Conservation (phyloP, 192 early-diverging fungal genomes). For the Umbelopsis isabellina region DNA sequence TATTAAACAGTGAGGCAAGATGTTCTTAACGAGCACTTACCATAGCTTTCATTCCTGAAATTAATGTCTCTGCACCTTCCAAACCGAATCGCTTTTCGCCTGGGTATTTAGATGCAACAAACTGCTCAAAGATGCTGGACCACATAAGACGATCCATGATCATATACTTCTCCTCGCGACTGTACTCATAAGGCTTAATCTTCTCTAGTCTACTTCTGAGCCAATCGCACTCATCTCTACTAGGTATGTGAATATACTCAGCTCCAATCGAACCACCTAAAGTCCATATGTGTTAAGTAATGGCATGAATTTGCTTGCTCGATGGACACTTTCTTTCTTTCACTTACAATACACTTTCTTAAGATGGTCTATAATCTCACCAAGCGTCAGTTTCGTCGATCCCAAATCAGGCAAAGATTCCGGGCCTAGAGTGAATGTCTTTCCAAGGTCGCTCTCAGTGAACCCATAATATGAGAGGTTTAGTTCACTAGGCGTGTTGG, state of each 20-base stretch:
- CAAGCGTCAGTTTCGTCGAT: constrained; percentile 77
- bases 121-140: constrained; percentile 96
- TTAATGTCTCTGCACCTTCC: constrained; percentile 95
- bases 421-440: constrained; percentile 89
- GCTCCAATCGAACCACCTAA: constrained; percentile 86
- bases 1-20: background rate
- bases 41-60: constrained; percentile 98
- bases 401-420: constrained; percentile 91
- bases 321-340: background rate
- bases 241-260: constrained; percentile 98
- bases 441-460: constrained; percentile 87
- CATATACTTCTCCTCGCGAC: constrained; percentile 85
- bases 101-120: constrained; percentile 95
- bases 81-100: constrained; percentile 97
- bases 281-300: background rate
- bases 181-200: constrained; percentile 85
- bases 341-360: constrained; percentile 85
- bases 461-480: constrained; percentile 92
- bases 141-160: constrained; percentile 97
- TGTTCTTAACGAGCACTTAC: constrained; percentile 47
- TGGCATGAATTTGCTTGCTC: background rate
- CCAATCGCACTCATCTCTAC: constrained; percentile 96
- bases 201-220: constrained; percentile 90
- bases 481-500: constrained; percentile 76
- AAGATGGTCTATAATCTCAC: constrained; percentile 85